Conservation (phyloP, 1,284 basidiomycete species). For the Prillingera fragicola region DNA sequence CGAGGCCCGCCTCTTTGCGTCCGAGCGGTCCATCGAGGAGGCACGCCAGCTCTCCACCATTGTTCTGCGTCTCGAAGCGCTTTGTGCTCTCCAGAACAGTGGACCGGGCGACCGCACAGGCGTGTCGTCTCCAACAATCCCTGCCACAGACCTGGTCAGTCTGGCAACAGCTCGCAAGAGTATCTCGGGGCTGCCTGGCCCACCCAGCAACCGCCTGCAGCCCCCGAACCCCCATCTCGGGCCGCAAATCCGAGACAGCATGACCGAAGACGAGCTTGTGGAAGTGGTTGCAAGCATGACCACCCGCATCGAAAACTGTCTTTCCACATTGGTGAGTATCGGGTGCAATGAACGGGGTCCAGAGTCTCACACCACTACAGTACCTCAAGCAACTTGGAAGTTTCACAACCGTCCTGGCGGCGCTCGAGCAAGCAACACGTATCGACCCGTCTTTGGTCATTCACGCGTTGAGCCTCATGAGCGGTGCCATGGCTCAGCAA, state of each 20-base stretch:
- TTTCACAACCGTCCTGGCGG: slow-evolving; percentile 43
- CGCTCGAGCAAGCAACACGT: slow-evolving; percentile 42
- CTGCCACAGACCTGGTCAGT: background rate
- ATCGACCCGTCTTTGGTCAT: slow-evolving; percentile 34
- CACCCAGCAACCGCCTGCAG: slow-evolving; percentile 7
- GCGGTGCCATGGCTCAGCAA: slow-evolving; percentile 17
- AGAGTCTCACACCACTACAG: slow-evolving; percentile 6
- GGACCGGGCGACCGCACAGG: slow-evolving; percentile 5
- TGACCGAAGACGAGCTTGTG: slow-evolving; percentile 69
- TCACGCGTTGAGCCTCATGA: slow-evolving; percentile 40
- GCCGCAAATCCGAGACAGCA: slow-evolving; percentile 66
- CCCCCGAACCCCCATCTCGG: slow-evolving; percentile 50
- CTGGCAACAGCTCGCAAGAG: slow-evolving; percentile 4
- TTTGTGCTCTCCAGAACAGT: slow-evolving; percentile 56
- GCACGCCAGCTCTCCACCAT: slow-evolving; percentile 70
- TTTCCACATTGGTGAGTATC: slow-evolving; percentile 55
- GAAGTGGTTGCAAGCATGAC: slow-evolving; percentile 68
- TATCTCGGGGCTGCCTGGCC: background rate
- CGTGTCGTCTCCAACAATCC: slow-evolving; percentile 49
- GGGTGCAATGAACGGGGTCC: background rate
- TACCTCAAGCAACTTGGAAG: slow-evolving; percentile 48
- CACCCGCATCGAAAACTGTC: slow-evolving; percentile 73
- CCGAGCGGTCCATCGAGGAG: slow-evolving; percentile 67
- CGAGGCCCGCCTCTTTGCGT: slow-evolving; percentile 51
- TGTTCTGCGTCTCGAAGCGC: slow-evolving; percentile 75